These are phyloP conservation scores for Pseudopithomyces maydicus DNA, from an alignment of 2,329 filamentous ascomycete species.

Conservation along the genomic window DNA sequence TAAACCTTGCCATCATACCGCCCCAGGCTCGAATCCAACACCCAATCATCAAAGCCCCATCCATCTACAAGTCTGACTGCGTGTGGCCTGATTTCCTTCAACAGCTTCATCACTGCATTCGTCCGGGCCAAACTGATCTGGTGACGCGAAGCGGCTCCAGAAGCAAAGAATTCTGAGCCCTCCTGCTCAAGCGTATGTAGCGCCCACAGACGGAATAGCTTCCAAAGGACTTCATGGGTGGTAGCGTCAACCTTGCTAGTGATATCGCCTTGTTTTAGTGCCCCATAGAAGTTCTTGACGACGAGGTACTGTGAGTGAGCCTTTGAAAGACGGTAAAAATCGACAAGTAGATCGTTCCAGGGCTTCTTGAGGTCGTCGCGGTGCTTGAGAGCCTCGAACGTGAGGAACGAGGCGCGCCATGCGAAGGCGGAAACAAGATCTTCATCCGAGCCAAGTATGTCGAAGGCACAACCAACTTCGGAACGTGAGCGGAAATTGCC, in stretches of 20 bases:
- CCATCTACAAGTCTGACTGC: slow-evolving; percentile 73
- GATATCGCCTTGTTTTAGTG: slow-evolving; percentile 62
- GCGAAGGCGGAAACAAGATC: slow-evolving; percentile 77
- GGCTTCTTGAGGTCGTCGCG: slow-evolving; percentile 75
- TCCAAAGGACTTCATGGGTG: slow-evolving; percentile 65
- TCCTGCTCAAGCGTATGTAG: slow-evolving; percentile 71
- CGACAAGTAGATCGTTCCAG: slow-evolving; percentile 76
- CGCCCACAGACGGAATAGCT: slow-evolving; percentile 69
- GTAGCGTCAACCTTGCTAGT: slow-evolving; percentile 60
- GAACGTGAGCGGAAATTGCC: slow-evolving; percentile 66
- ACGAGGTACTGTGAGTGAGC: slow-evolving; percentile 79
- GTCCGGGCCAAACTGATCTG: slow-evolving; percentile 74
- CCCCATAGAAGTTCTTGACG: slow-evolving; percentile 78
- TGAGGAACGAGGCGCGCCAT: slow-evolving; percentile 75
- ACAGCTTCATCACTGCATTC: slow-evolving; percentile 69
- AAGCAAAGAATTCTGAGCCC: slow-evolving; percentile 74
- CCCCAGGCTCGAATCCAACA: slow-evolving; percentile 73
- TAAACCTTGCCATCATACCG: slow-evolving; percentile 77
- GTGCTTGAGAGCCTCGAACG: slow-evolving; percentile 76
- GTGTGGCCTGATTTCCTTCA: slow-evolving; percentile 75
- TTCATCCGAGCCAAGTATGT: slow-evolving; percentile 71
- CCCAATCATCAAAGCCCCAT: slow-evolving; percentile 80
- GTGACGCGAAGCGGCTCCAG: slow-evolving; percentile 69
- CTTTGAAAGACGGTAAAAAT: slow-evolving; percentile 77
- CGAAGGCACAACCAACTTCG: slow-evolving; percentile 75